Evolutionary conservation across 2,329 filamentous ascomycete genomes (phyloP), one percentile per base, ranked within the genome.

Genomic region (Pestalotiopsis sp.): DNA sequence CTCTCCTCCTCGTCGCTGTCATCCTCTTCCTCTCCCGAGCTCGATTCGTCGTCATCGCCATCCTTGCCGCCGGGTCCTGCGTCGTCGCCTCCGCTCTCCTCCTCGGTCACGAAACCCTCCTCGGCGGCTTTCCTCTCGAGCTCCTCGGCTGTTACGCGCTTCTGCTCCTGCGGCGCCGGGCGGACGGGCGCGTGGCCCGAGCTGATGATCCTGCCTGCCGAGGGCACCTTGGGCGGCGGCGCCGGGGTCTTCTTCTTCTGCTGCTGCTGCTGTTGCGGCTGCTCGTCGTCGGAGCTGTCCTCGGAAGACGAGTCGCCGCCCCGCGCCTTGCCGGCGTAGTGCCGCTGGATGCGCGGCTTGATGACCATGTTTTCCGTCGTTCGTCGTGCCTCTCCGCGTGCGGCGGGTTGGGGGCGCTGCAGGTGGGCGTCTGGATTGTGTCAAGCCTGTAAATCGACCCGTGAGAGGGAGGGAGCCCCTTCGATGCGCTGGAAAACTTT

Each of bases 311-410:
- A 86, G 13, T 84, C 82, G 70, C 84, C 86, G 7, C 84, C 87
- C 2, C 86, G 83, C 17, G 91, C 85, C 80, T 98, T 98, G 73
- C 96, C 95, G 17, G 95, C 92, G 69, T 94, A 91, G 76, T 98
- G 92, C 68, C 96, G 92, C 73, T 58, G 36, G 23, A 69, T 25
- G 38, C 45, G 41, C 17, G 64, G 59, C 31, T 62, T 62, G 59
- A 62, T 62, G 59, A 62, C 59, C 59, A 62, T 62, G 13, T 62
- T 39, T 11, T 20, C n/a, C 20, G 41, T 23, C 7, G 14, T 17
- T 23, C 6, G 45, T 52, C 17, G 45, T 20, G 17, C 17, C 17
- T 52, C 17, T 9, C 6, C 17, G 45, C 5, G n/a, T 9, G 45
- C 45, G 45, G 17, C n/a, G 7, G 17, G 4, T n/a, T 20, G n/a